Conservation (phyloP, 352 stramenopile species). For the Plasmopara muralis region DNA sequence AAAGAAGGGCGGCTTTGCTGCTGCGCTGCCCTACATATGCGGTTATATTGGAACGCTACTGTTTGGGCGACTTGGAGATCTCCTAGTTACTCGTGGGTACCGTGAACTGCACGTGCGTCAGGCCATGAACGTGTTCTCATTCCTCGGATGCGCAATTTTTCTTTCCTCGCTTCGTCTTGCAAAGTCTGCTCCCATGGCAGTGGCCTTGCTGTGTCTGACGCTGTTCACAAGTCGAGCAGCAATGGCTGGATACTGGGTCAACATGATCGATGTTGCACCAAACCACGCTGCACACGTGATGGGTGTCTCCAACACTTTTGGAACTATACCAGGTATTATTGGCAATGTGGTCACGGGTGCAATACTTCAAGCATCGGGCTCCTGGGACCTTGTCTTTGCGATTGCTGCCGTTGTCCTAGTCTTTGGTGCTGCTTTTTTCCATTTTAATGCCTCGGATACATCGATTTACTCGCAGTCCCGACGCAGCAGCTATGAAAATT, state of each 20-base stretch:
- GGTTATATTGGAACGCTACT: conserved; percentile 69
- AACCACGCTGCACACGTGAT: conserved; percentile 80
- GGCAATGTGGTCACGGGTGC: conserved; percentile 80
- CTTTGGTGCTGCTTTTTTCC: conserved; percentile 67
- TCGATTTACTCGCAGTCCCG: conserved; percentile 45
- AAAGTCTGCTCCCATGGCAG: conserved; percentile 38
- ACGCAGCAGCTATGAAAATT: conserved; percentile 15
- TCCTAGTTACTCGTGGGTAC: conserved; percentile 52
- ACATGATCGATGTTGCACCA: conserved; percentile 85
- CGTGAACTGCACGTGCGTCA: conserved; percentile 74
- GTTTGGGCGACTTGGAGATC: conserved; percentile 63
- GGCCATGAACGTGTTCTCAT: conserved; percentile 66
- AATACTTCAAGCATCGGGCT: conserved; percentile 61
- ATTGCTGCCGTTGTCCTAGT: conserved; percentile 69
- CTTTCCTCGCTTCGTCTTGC: conserved; percentile 69
- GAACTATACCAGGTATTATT: conserved; percentile 76
- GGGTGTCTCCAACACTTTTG: conserved; percentile 83
- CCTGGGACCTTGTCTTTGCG: conserved; percentile 79
- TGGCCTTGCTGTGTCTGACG: conserved; percentile 65
- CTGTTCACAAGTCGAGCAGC: conserved; percentile 71
- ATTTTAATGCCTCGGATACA: conserved; percentile 68
- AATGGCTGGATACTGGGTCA: conserved; percentile 83
- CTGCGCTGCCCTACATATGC: conserved; percentile 70
- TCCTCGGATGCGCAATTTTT: conserved; percentile 64
- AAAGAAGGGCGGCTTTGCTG: conserved; percentile 53